A percentile compares a stretch with the other conserved stretches of the same genome.
phyloP scores from a whole-genome alignment of 2,329 filamentous ascomycete species.

The Colletotrichum acutatum region DNA sequence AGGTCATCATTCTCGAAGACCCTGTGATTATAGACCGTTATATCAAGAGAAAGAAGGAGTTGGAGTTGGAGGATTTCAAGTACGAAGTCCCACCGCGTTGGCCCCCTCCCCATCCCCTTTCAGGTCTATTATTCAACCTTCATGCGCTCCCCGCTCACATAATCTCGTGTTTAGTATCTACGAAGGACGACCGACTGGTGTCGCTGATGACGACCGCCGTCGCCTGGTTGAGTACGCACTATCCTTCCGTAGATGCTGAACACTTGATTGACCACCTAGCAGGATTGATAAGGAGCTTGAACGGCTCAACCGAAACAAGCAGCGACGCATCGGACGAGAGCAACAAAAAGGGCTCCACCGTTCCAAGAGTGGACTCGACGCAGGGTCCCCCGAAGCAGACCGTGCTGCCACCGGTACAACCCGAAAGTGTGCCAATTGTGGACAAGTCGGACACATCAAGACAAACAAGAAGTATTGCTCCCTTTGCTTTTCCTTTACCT shows the following conservation, averaged over 20 bases:
- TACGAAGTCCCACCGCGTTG: conserved; percentile 23
- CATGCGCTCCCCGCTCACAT: conserved; percentile 36
- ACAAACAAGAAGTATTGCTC: conserved; percentile 93
- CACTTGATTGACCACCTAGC: conserved; percentile 40
- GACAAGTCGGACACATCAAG: conserved; percentile 96
- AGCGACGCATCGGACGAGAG: conserved; percentile 88
- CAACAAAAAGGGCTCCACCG: conserved; percentile 79
- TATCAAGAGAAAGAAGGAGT: conserved; percentile 78
- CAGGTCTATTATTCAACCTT: conserved; percentile 27
- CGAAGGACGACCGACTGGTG: conserved; percentile 36
- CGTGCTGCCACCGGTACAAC: conserved; percentile 74
- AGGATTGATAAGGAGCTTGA: conserved; percentile 80
- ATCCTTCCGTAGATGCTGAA: conserved; percentile 24
- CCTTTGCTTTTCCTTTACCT: conserved; percentile 42
- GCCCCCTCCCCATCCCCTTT: conserved; percentile 24
- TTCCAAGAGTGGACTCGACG: conserved; percentile 47
- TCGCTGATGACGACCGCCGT: conserved; percentile 35
- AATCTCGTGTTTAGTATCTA: conserved; percentile 36
- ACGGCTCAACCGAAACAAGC: conserved; percentile 90
- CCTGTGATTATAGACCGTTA: conserved; percentile 91
- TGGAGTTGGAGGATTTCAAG: conserved; percentile 68
- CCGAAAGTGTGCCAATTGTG: conserved; percentile 97
- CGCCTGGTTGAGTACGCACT: conserved; percentile 35
- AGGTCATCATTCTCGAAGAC: conserved; percentile 79
- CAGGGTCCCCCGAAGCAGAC: conserved; percentile 63